Percentiles rank a stretch among this genome's conserved stretches.
Evolutionary conservation across 2,329 filamentous ascomycete species (phyloP).

Genomic region (Fusarium haematococcum): DNA sequence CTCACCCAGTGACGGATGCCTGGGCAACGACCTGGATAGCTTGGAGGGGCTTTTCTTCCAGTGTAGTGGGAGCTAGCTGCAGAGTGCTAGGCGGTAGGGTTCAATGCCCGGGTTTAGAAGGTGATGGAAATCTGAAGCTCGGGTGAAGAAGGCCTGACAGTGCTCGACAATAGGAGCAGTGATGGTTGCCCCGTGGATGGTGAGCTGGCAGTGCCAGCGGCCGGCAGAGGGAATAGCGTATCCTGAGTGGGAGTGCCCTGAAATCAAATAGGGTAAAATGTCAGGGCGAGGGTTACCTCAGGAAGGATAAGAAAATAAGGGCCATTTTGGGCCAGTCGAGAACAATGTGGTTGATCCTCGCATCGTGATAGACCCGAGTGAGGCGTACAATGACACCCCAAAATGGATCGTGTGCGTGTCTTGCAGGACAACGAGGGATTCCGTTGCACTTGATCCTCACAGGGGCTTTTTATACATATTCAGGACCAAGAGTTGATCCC

Average conservation of each 20-base stretch:
- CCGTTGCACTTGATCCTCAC: not conserved
- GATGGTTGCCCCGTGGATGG: not conserved
- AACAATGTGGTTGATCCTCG: not conserved
- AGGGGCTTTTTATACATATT: not conserved
- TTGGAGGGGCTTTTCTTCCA: not conserved
- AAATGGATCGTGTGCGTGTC: not conserved
- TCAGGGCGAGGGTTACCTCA: not conserved
- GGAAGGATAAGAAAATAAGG: not conserved
- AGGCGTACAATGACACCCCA: not conserved
- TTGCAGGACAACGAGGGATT: not conserved
- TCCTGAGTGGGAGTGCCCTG: not conserved
- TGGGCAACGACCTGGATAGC: not conserved
- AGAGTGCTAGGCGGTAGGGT: not conserved
- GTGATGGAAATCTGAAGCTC: not conserved
- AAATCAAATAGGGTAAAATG: not conserved
- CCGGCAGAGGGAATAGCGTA: not conserved
- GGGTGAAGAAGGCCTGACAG: not conserved
- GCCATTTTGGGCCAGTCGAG: not conserved
- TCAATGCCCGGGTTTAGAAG: not conserved
- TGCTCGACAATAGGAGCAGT: not conserved
- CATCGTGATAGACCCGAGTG: not conserved
- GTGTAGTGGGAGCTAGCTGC: not conserved
- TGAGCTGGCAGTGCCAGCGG: not conserved
- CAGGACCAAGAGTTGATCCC: fast-evolving
- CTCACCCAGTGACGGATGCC: not conserved